These are phyloP conservation scores for Pythium aristosporum DNA, from an alignment of 352 stramenopile species.

Conservation along the genomic window DNA sequence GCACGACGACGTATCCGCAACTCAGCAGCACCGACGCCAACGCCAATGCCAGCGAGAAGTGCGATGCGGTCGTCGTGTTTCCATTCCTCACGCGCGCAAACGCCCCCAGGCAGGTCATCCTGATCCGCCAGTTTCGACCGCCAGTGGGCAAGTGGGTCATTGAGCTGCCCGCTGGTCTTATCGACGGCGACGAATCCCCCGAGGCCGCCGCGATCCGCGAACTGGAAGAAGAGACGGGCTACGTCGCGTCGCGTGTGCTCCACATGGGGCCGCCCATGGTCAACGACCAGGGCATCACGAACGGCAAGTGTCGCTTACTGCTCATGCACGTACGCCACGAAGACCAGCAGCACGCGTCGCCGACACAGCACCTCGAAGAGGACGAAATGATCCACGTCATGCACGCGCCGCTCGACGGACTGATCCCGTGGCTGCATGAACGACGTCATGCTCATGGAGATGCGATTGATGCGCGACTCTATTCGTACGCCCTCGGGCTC, in stretches of 20 bases:
- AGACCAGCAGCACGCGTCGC: conserved; percentile 32
- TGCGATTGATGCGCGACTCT: conserved; percentile 55
- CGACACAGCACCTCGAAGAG: conserved; percentile 50
- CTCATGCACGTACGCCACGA: conserved; percentile 48
- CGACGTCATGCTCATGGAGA: conserved; percentile 40
- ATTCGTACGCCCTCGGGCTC: conserved; percentile 57
- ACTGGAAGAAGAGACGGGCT: conserved; percentile 90
- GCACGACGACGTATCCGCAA: conserved; percentile 61
- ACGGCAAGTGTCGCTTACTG: conserved; percentile 66
- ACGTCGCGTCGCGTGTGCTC: conserved; percentile 57
- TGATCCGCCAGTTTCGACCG: conserved; percentile 92
- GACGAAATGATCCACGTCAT: conserved; percentile 77
- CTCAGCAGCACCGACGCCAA: conserved; percentile 1
- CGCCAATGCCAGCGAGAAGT: conserved; percentile 23
- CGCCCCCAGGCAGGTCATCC: conserved; percentile 44
- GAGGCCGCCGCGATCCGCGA: conserved; percentile 78
- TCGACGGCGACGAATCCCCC: conserved; percentile 80
- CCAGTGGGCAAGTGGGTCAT: conserved; percentile 84
- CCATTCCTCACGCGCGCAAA: conserved; percentile 52
- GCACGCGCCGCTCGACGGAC: conserved; percentile 50
- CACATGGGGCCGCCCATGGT: conserved; percentile 78
- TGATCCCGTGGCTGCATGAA: conserved; percentile 59
- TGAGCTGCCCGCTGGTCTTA: conserved; percentile 91
- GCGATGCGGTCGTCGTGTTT: conserved; percentile 75
- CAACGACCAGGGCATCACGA: conserved; percentile 79